Evolutionary conservation across 306 rosid genomes (phyloP).

Genomic region (Inga oerstediana): DNA sequence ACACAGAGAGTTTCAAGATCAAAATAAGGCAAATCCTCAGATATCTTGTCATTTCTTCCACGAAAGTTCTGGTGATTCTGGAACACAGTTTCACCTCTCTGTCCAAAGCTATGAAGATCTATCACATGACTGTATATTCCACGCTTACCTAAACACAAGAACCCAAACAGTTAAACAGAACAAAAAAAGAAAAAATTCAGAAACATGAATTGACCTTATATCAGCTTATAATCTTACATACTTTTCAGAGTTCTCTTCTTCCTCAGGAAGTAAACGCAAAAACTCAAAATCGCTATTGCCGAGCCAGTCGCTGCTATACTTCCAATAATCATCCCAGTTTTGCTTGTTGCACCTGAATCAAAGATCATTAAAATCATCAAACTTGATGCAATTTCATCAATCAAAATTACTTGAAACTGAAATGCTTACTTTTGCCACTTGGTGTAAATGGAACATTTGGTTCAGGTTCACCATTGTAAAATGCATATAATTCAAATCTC

Average conservation of each 20-base stretch:
- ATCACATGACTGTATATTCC: conserved; percentile 11
- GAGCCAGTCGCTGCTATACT: conserved; percentile 29
- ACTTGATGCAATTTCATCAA: neutral
- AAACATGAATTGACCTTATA: neutral
- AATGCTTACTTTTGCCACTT: conserved; percentile 38
- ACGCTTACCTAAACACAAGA: conserved; percentile 36
- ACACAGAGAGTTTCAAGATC: conserved; percentile 51
- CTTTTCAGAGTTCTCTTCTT: conserved; percentile 33
- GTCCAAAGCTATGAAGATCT: neutral
- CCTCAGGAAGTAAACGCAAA: conserved; percentile 27
- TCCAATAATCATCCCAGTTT: conserved; percentile 36
- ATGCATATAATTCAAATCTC: conserved; percentile 63
- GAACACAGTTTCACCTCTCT: neutral
- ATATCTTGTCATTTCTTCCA: neutral
- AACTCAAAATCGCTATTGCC: conserved; percentile 32
- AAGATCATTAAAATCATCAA: conserved; percentile 10
- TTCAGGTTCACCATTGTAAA: conserved; percentile 41
- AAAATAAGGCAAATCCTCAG: conserved; percentile 44
- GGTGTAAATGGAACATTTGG: conserved; percentile 28
- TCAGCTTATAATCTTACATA: conserved; percentile 16
- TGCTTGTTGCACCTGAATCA: conserved; percentile 44
- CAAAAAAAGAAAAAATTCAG: neutral
- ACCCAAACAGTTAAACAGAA: neutral
- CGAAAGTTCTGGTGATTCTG: conserved; percentile 2
- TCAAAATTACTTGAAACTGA: neutral